Evolutionary conservation across 2,329 filamentous ascomycete genomes (phyloP).

Genomic region (Aspergillus carbonarius): DNA sequence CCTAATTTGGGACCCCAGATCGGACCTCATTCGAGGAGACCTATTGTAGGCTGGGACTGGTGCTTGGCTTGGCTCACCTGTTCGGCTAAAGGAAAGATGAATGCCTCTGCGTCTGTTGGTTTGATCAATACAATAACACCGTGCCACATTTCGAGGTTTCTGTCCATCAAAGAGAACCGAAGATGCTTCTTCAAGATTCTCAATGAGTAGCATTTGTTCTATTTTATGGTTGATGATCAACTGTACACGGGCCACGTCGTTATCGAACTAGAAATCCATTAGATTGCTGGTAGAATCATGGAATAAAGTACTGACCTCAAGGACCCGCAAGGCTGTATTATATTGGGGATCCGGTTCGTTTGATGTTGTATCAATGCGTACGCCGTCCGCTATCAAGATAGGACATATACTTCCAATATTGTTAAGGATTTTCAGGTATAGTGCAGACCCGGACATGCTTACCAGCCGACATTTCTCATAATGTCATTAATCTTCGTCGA

Average conservation of each 20-base stretch:
- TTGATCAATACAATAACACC: constrained; percentile 64
- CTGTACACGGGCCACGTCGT: constrained; percentile 73
- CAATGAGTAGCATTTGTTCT: constrained; percentile 80
- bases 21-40: constrained; percentile 74
- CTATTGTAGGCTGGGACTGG: constrained; percentile 56
- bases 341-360: constrained; percentile 72
- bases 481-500: constrained; percentile 65
- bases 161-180: constrained; percentile 65
- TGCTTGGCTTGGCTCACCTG: constrained; percentile 51
- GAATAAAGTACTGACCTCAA: constrained; percentile 53
- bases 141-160: constrained; percentile 67
- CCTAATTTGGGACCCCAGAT: constrained; percentile 66
- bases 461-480: constrained; percentile 61
- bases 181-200: constrained; percentile 65
- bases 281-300: constrained; percentile 7
- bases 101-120: constrained; percentile 63
- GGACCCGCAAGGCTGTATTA: constrained; percentile 74
- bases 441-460: constrained; percentile 20
- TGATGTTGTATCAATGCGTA: constrained; percentile 57
- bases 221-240: constrained; percentile 80
- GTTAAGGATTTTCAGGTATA: constrained; percentile 16
- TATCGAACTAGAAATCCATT: constrained; percentile 61
- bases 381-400: constrained; percentile 63
- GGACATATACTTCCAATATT: constrained; percentile 47
- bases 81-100: constrained; percentile 54